phyloP scores from a whole-genome alignment of 352 stramenopile genomes.

The Thraustotheca clavata region DNA sequence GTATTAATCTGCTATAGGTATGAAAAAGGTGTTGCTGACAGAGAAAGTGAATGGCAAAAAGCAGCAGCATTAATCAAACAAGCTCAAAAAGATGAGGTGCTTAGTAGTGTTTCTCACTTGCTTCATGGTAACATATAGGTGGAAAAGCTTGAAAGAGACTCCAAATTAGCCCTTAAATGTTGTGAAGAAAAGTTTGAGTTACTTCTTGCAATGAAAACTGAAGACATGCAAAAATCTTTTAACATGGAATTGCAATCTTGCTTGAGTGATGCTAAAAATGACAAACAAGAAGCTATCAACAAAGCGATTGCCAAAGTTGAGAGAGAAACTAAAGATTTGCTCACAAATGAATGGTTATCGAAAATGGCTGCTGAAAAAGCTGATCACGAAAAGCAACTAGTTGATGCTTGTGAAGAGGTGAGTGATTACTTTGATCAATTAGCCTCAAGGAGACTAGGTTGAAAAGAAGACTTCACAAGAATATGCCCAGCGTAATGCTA shows the following conservation, averaged over 20 bases:
- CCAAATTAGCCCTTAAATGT: conserved; percentile 40
- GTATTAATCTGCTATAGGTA: too few relatives aligned
- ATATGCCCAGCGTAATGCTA: too few relatives aligned
- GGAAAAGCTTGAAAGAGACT: conserved; percentile 1
- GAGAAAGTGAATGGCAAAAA: conserved; percentile 68
- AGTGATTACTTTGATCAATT: too few relatives aligned
- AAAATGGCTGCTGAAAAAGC: not conserved
- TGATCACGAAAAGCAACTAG: not conserved
- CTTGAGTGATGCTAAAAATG: not conserved
- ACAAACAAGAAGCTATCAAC: not conserved
- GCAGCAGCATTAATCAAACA: conserved; percentile 62
- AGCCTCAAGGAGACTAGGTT: too few relatives aligned
- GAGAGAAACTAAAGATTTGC: too few relatives aligned
- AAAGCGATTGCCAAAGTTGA: too few relatives aligned
- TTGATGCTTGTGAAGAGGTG: conserved; percentile 1
- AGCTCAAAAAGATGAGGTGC: conserved; percentile 59
- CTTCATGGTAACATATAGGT: not conserved
- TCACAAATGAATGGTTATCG: not conserved
- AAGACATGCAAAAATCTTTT: conserved; percentile 33
- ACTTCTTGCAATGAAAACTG: conserved; percentile 21
- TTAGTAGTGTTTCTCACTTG: conserved; percentile 38
- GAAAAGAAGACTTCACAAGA: too few relatives aligned
- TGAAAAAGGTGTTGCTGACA: conserved; percentile 50
- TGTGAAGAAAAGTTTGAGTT: conserved; percentile 57
- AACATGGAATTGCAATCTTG: conserved; percentile 26